phyloP scores from a whole-genome alignment of 2,329 filamentous ascomycete genomes.

The Fusarium fujikuroi region DNA sequence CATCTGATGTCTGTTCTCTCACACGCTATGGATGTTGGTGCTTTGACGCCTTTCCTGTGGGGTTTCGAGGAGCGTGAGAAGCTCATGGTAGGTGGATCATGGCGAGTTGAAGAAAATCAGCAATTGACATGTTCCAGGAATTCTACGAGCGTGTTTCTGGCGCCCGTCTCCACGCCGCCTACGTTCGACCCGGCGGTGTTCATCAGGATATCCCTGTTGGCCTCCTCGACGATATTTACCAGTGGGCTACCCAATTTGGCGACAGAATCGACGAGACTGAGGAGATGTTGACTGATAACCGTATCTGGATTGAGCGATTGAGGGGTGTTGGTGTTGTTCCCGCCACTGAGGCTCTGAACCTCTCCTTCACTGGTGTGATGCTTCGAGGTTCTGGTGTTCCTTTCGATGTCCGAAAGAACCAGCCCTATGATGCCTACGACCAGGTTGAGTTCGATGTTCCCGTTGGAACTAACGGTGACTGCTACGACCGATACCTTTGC shows the following conservation, averaged over 20 bases:
- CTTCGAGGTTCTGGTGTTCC: conserved; percentile 95
- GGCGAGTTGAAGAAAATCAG: neutral
- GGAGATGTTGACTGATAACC: conserved; percentile 98
- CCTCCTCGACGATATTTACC: conserved; percentile 97
- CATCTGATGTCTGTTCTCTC: conserved; percentile 98
- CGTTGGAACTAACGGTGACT: conserved; percentile 96
- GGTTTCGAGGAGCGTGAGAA: conserved; percentile 99
- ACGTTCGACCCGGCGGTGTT: conserved; percentile 95
- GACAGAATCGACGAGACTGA: conserved; percentile 99
- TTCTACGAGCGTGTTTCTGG: conserved; percentile 99
- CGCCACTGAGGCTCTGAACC: conserved; percentile 94
- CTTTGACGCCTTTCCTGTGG: conserved; percentile 98
- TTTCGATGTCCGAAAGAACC: conserved; percentile 95
- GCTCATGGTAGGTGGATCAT: conserved; percentile 80
- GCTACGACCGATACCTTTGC: conserved; percentile 98
- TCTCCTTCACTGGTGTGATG: conserved; percentile 97
- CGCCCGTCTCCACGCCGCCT: conserved; percentile 95
- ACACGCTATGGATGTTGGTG: conserved; percentile 99
- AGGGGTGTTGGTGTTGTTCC: conserved; percentile 91
- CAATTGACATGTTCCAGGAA: conserved; percentile 69
- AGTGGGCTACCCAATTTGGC: conserved; percentile 99
- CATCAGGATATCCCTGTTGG: conserved; percentile 94
- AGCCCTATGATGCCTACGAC: conserved; percentile 97
- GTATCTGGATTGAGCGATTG: conserved; percentile 97
- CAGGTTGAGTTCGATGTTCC: conserved; percentile 98